phyloP scores from a whole-genome alignment of 163 green algal species.

The Scenedesmus sp. region DNA sequence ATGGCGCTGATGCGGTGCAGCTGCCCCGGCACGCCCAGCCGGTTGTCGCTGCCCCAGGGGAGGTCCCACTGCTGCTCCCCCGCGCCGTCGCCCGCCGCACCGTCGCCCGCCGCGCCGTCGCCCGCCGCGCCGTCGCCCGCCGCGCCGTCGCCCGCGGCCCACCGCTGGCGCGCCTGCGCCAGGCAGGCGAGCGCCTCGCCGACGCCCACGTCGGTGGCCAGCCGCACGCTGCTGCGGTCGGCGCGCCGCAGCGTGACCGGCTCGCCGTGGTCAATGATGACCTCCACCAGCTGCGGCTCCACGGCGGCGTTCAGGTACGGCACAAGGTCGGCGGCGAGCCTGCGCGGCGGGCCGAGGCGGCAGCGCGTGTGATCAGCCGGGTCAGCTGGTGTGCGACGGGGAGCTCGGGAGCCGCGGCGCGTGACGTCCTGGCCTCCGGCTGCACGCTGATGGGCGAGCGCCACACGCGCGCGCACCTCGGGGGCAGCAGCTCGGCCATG shows the following conservation, averaged over 20 bases:
- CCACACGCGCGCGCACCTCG: neutral
- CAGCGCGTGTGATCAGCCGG: no score
- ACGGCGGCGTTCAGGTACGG: neutral
- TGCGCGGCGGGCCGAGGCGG: no score
- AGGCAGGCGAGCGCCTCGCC: neutral
- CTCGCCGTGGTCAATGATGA: neutral
- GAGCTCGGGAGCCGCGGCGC: no score
- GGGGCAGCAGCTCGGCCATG: neutral
- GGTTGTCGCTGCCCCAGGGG: neutral
- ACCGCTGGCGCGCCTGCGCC: neutral
- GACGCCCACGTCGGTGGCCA: conserved; percentile 12
- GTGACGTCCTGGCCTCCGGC: no score
- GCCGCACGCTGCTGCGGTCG: neutral
- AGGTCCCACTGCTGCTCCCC: neutral
- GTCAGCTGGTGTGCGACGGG: no score
- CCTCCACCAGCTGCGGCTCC: neutral
- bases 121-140: no score
- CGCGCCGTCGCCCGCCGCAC: no score
- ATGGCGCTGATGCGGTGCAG: conserved; percentile 88
- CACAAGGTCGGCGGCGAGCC: no score
- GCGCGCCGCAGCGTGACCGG: neutral
- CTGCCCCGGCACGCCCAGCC: conserved; percentile 58
- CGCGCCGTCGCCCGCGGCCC: neutral
- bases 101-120: no score
- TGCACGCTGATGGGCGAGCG: neutral